Evolutionary conservation across 257 asterid genomes (phyloP), one percentile per base, ranked within the genome.

Genomic region (Ilex aquifolium): DNA sequence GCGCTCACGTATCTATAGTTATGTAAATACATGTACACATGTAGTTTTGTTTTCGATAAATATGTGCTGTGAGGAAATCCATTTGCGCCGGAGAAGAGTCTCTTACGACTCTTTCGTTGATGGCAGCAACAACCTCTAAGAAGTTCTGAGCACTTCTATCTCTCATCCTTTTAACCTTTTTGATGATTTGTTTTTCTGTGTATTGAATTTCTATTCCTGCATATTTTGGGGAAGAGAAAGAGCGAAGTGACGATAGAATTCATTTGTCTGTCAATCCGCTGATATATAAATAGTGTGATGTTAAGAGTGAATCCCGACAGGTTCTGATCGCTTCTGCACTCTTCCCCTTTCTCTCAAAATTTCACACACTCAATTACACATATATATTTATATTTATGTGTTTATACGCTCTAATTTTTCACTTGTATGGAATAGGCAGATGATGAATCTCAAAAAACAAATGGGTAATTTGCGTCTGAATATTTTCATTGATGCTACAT

Each of bases 381-480:
- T 15, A 15, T 15, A 15, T 32, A 0, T 0, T 58, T 3, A 3
- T 59, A 14, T 13, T 51, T 0, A 13, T 67, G 10, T 2, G 1
- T 5, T 16, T 6, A 42, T 42, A 6, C 5, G 5, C 4, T 40
- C 52, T 44, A 5, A 2, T 7, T 0, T 48, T 55, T 14, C 15
- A 14, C 7, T 2, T 2, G 21, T 15, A 8, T 2, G 13, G 12
- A 16, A 6, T 3, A 57, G 80, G 77, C 71, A 71, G 30, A 54
- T 69, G 80, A 78, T 78, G 83, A 74, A 65, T 67, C 70, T 59
- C 69, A 64, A 15, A 31, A 15, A 21, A 21, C 27, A 60, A 70
- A 74, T 74, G 82, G 82, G 83, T 74, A 78, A 74, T 78, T 74
- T 74, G 80, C 80, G 70, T 53, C 83, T 78, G 83, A 78, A 48